Percentiles rank a stretch among this genome's conserved stretches.
These are phyloP conservation scores for Vanrija pseudolonga DNA, from an alignment of 1,284 basidiomycete species.

Conservation along the genomic window DNA sequence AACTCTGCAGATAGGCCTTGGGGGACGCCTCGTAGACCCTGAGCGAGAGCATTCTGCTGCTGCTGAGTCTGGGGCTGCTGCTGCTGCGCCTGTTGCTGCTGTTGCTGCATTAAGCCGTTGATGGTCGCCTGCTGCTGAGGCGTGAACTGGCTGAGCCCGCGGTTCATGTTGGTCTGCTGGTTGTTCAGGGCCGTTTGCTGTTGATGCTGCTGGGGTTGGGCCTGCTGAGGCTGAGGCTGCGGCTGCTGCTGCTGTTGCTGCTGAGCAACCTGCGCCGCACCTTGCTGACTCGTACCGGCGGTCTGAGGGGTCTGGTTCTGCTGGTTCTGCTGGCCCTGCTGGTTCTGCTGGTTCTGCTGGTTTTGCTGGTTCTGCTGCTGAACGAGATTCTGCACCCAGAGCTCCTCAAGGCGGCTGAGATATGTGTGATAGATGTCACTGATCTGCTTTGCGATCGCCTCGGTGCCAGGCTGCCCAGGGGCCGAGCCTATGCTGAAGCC, in stretches of 20 bases:
- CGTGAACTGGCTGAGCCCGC: neutral
- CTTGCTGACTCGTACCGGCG: neutral
- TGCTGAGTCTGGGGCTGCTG: neutral
- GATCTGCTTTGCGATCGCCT: constrained; percentile 11
- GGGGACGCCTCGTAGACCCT: neutral
- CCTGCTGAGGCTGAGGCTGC: neutral
- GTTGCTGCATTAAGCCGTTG: constrained; percentile 4
- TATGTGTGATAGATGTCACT: constrained; percentile 12
- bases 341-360: neutral
- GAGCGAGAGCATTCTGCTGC: neutral
- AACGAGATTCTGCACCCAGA: constrained; percentile 11
- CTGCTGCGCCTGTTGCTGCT: constrained; percentile 9
- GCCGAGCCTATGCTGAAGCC: constrained; percentile 5
- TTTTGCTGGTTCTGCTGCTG: constrained; percentile 6
- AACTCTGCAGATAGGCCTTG: constrained; percentile 11
- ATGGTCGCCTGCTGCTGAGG: constrained; percentile 8
- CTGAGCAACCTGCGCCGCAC: neutral
- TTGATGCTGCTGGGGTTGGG: neutral
- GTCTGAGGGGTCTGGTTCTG: neutral
- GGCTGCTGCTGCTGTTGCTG: neutral
- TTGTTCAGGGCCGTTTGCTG: neutral
- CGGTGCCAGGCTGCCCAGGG: constrained; percentile 2
- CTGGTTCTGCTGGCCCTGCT: neutral
- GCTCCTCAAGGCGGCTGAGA: constrained; percentile 9
- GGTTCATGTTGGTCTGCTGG: constrained; percentile 2